Conservation (phyloP, 2,329 filamentous ascomycete species). For the Hymenoscyphus fraxineus region DNA sequence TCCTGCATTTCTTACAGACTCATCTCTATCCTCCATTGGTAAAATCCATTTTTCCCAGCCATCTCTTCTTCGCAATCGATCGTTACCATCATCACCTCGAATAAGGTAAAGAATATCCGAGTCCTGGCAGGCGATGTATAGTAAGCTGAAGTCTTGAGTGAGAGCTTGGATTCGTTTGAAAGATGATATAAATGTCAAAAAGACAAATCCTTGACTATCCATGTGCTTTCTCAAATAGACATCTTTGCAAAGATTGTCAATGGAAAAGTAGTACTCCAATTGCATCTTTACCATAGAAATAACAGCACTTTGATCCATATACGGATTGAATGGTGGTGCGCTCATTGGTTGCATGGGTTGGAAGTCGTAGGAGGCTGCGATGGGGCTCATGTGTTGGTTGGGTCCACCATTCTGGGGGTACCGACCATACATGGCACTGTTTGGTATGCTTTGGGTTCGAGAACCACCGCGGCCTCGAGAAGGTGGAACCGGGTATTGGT, state of each 20-base stretch:
- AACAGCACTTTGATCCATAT: constrained; percentile 53
- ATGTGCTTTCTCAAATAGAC: constrained; percentile 83
- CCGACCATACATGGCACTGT: constrained; percentile 47
- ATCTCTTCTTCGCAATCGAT: constrained; percentile 70
- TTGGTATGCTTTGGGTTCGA: constrained; percentile 60
- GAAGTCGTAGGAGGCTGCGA: constrained; percentile 55
- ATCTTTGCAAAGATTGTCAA: constrained; percentile 94
- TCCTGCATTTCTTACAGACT: constrained; percentile 70
- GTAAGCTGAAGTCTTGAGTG: constrained; percentile 66
- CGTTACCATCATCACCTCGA: constrained; percentile 69
- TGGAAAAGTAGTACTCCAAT: constrained; percentile 93
- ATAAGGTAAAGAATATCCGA: constrained; percentile 72
- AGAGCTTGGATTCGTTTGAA: constrained; percentile 81
- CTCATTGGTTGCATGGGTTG: constrained; percentile 52
- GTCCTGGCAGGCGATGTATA: constrained; percentile 71
- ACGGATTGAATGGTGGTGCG: constrained; percentile 54
- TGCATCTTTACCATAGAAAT: constrained; percentile 42
- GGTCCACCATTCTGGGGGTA: constrained; percentile 36
- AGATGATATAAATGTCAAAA: constrained; percentile 70
- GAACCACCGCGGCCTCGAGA: constrained; percentile 46
- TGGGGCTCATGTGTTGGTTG: constrained; percentile 38
- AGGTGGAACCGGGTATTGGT: constrained; percentile 33
- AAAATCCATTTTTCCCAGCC: constrained; percentile 81
- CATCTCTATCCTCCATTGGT: constrained; percentile 65
- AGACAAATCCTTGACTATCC: constrained; percentile 92